Base-by-base conservation (phyloP, 129 eudicot genomes). In the Lactuca sativa region DNA sequence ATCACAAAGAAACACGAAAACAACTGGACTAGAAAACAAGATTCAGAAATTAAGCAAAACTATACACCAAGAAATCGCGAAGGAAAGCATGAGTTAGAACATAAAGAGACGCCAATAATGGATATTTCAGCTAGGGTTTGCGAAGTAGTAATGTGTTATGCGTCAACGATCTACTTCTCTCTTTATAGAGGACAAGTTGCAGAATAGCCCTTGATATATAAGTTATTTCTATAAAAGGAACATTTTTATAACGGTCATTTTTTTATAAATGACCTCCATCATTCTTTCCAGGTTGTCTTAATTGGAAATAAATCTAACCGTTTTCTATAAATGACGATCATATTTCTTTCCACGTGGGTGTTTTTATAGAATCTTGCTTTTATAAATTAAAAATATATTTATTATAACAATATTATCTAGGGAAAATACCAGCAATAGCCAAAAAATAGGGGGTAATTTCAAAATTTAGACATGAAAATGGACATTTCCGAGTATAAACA, bases 111-210 rank as follows among this genome's bases (percentile, higher is more conserved):
- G 63, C 30, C 63, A 12, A 25, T 32, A 58, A 58, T 4, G 63
- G 63, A 58, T 31, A 31, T 58, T 32, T 58, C 63, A 58, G 17
- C 63, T 58, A 58, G 63, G 63, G 63, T 30, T 58, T 31, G 63
- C 41, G 63, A 58, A 58, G 38, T 55, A 2, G 18, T 15, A 7
- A 44, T 44, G 2, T 36, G 5, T 36, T 36, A 4, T 36, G 3
- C 30, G 15, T 58, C 58, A 14, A 14, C 6, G 8, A 54, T 54
- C 30, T 18, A 6, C 4, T 0, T 17, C 7, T 14, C 7, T 53
- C 57, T 53, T 25, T 36, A 12, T 31, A 58, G 3, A 58, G 5
- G 6, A 7, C 13, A 4, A 58, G 25, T 58, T 58, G 18, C 63
- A 31, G 41, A 58, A 25, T 9, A 5, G 8, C 41, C 63, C 63